A percentile compares a stretch with the other conserved stretches of the same genome.
Evolutionary conservation across 768 basidiomycete genomes (phyloP).

Genomic region (Boletus rufocinnamomeus): DNA sequence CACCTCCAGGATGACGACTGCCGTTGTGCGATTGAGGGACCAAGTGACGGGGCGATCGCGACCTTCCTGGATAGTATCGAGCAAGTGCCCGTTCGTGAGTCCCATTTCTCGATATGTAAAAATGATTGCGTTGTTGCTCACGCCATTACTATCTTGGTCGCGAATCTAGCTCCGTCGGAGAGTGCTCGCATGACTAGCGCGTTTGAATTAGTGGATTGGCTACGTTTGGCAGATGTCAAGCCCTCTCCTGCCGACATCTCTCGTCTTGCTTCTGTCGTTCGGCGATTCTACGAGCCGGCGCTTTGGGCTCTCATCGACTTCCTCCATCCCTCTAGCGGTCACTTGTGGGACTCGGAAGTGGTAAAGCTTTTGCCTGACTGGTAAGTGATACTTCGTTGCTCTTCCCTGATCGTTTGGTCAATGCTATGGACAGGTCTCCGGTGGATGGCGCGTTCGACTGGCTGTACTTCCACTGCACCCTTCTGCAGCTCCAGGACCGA

Average conservation of each 20-base stretch:
- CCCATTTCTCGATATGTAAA: neutral
- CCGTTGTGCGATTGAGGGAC: neutral
- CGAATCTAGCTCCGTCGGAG: slow-evolving; percentile 40
- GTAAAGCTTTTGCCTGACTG: slow-evolving; percentile 14
- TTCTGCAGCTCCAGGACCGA: slow-evolving; percentile 23
- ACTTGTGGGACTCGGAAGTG: slow-evolving; percentile 43
- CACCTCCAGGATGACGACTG: slow-evolving; percentile 26
- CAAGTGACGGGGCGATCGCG: slow-evolving; percentile 27
- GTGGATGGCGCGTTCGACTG: slow-evolving; percentile 41
- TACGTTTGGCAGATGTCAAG: slow-evolving; percentile 48
- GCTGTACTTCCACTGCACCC: slow-evolving; percentile 42
- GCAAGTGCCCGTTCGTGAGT: slow-evolving; percentile 49
- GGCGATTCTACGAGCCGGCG: slow-evolving; percentile 43
- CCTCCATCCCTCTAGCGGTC: slow-evolving; percentile 43
- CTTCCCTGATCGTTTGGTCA: neutral
- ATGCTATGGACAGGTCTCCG: slow-evolving; percentile 11
- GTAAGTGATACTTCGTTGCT: slow-evolving; percentile 26
- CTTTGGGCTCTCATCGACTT: slow-evolving; percentile 45
- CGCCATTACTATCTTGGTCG: neutral
- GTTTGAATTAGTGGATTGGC: slow-evolving; percentile 63
- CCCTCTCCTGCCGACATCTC: slow-evolving; percentile 40
- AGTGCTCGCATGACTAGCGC: slow-evolving; percentile 41
- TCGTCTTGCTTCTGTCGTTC: slow-evolving; percentile 43
- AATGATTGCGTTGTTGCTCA: neutral
- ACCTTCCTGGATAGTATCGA: slow-evolving; percentile 50